Conservation (phyloP, 139 green algal genomes). For the Chlorella sp. region DNA sequence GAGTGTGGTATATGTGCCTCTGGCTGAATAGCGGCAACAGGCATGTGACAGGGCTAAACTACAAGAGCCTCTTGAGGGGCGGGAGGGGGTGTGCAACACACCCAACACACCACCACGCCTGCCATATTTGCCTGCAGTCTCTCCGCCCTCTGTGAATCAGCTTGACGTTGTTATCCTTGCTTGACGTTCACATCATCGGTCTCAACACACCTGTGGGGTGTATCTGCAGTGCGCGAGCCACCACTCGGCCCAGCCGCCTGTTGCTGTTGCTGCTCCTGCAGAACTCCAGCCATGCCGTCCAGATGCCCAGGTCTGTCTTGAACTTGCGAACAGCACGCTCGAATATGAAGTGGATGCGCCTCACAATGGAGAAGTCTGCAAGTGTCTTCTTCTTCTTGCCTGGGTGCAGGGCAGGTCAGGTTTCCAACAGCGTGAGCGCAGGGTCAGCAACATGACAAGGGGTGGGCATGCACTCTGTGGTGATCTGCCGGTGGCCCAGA, state of each 20-base stretch:
- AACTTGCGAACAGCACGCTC: conserved; percentile 83
- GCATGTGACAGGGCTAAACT: too few species aligned
- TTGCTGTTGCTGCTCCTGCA: conserved; percentile 51
- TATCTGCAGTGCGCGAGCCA: background rate
- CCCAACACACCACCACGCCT: background rate
- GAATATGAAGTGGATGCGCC: conserved; percentile 86
- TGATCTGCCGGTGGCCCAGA: too few species aligned
- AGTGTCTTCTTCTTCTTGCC: conserved; percentile 4
- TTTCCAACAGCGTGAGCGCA: too few species aligned
- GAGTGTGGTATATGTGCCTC: too few species aligned
- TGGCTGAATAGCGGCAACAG: too few species aligned
- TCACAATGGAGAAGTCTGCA: conserved; percentile 51
- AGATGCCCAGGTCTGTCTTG: conserved; percentile 76
- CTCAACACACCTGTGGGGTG: too few species aligned
- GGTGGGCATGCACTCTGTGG: too few species aligned
- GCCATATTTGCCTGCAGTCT: background rate
- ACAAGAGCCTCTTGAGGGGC: too few species aligned
- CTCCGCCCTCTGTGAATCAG: background rate
- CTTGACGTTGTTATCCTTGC: too few species aligned
- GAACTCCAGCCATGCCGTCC: conserved; percentile 77
- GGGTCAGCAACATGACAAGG: too few species aligned
- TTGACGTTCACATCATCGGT: too few species aligned
- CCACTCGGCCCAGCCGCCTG: conserved; percentile 51
- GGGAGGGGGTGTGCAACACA: background rate
- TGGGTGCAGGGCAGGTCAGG: too few species aligned